Evolutionary conservation across 2,329 filamentous ascomycete genomes (phyloP).

Genomic region (Orbilia ellipsospora): DNA sequence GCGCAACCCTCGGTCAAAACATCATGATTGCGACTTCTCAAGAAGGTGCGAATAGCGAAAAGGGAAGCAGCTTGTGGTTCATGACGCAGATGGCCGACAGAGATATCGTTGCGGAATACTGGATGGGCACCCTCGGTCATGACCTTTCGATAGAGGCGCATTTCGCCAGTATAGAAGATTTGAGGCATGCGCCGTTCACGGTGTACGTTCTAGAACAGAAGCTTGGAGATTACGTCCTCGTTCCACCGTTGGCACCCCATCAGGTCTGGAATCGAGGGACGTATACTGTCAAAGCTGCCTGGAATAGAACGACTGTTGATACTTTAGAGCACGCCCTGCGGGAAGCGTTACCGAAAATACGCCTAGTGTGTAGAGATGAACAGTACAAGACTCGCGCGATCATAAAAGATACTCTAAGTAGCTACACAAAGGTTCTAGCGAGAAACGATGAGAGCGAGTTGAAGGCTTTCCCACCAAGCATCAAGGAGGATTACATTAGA

Average conservation of each 20-base stretch:
- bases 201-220: constrained; percentile 93
- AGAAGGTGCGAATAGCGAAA: constrained; percentile 77
- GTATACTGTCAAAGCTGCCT: constrained; percentile 95
- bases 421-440: constrained; percentile 72
- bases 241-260: constrained; percentile 91
- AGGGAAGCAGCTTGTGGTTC: constrained; percentile 95
- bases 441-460: constrained; percentile 39
- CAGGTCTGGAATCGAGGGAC: constrained; percentile 99
- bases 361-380: constrained; percentile 93
- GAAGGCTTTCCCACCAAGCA: constrained; percentile 30
- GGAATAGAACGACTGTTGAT: constrained; percentile 94
- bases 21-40: constrained; percentile 96
- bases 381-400: constrained; percentile 99
- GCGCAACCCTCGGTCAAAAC: constrained; percentile 92
- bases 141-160: constrained; percentile 97
- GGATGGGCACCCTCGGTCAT: constrained; percentile 89
- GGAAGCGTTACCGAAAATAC: constrained; percentile 87
- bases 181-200: constrained; percentile 92
- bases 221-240: constrained; percentile 89
- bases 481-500: constrained; percentile 79
- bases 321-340: constrained; percentile 86
- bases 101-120: constrained; percentile 90
- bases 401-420: constrained; percentile 84
- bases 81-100: constrained; percentile 98
- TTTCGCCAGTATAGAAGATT: constrained; percentile 93